These are phyloP conservation scores for Kernera saxatilis DNA, from an alignment of 345 rosid species.

Conservation along the genomic window DNA sequence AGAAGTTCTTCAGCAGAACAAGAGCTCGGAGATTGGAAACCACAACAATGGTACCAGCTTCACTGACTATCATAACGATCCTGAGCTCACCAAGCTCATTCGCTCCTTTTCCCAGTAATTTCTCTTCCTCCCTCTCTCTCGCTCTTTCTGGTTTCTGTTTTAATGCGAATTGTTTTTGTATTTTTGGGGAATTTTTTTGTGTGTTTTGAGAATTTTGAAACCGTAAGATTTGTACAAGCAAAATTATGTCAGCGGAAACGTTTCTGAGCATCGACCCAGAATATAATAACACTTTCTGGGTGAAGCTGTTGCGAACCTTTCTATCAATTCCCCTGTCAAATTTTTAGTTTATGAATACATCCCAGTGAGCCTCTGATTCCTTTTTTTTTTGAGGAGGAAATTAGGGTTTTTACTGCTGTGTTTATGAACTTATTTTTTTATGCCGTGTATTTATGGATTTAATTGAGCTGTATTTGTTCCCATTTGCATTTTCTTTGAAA, in stretches of 20 bases:
- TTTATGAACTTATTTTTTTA: neutral
- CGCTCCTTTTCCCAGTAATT: conserved; percentile 68
- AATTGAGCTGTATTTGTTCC: neutral
- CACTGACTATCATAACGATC: conserved; percentile 51
- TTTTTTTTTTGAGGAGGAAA: neutral
- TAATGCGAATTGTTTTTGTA: neutral
- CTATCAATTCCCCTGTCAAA: neutral
- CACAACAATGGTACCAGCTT: conserved; percentile 36
- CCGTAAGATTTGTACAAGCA: neutral
- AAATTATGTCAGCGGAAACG: neutral
- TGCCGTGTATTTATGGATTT: neutral
- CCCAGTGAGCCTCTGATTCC: neutral
- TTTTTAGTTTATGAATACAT: neutral
- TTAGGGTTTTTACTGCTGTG: conserved; percentile 16
- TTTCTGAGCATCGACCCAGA: neutral
- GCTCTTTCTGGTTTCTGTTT: neutral
- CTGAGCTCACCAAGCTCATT: conserved; percentile 65
- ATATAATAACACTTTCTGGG: neutral
- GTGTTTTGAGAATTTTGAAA: neutral
- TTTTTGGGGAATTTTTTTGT: neutral
- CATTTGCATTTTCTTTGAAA: neutral
- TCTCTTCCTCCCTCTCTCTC: neutral
- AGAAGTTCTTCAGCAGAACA: conserved; percentile 47
- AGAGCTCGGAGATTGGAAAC: neutral
- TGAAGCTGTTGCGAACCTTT: neutral